Evolutionary conservation across 371 early-diverging fungal genomes (phyloP).

Genomic region (Mortierella sp.): DNA sequence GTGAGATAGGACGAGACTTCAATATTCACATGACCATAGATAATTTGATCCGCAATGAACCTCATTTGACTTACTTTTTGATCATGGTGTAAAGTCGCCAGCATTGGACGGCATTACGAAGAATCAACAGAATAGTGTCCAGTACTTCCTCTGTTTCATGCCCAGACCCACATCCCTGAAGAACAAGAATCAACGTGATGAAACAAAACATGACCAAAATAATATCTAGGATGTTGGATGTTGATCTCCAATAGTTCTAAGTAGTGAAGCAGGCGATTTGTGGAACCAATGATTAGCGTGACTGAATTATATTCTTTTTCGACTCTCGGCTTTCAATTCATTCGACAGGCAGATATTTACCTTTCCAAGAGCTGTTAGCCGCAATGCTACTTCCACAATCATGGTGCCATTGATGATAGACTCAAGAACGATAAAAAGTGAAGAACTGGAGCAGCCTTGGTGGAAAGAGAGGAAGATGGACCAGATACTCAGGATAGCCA

Average conservation of each 20-base stretch:
- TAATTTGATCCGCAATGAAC: conserved; percentile 9
- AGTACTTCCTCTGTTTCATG: conserved; percentile 74
- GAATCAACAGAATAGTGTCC: conserved; percentile 77
- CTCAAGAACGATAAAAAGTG: conserved; percentile 73
- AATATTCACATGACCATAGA: not conserved
- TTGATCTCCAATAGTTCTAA: conserved; percentile 81
- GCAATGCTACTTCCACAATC: conserved; percentile 79
- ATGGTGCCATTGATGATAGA: conserved; percentile 79
- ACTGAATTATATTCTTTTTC: not conserved
- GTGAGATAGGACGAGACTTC: not conserved
- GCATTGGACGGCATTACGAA: conserved; percentile 79
- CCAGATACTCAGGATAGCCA: conserved; percentile 73
- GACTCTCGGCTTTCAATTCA: not conserved
- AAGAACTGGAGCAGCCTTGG: conserved; percentile 60
- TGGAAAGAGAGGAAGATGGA: conserved; percentile 68
- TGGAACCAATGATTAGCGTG: not conserved
- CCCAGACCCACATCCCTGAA: conserved; percentile 72
- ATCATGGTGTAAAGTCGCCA: conserved; percentile 77
- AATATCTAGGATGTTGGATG: conserved; percentile 82
- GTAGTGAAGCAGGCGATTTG: not conserved
- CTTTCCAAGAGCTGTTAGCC: conserved; percentile 77
- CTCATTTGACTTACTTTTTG: conserved; percentile 63
- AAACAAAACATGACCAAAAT: conserved; percentile 75
- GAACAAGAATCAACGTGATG: conserved; percentile 74
- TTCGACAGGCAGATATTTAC: conserved; percentile 52